phyloP scores from a whole-genome alignment of 768 basidiomycete genomes.

The Podaxis sp. region DNA sequence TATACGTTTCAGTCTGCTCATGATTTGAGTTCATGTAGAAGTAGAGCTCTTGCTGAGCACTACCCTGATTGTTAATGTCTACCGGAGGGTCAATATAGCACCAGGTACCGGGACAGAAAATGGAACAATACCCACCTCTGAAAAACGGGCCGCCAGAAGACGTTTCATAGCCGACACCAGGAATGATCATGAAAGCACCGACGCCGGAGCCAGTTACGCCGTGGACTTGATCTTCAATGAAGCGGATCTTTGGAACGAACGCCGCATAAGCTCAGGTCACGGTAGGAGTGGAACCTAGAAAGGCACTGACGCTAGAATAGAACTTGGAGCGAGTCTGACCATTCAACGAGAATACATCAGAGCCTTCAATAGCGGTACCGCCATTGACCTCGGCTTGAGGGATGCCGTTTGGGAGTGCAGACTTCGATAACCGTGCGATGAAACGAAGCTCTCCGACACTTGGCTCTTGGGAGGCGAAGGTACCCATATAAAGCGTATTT shows the following conservation, averaged over 20 bases:
- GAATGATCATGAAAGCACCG: conserved; percentile 46
- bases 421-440: conserved; percentile 45
- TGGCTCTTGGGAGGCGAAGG: conserved; percentile 46
- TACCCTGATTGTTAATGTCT: conserved; percentile 51
- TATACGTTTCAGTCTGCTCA: conserved; percentile 43
- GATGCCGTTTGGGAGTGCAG: conserved; percentile 39
- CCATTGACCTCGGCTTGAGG: conserved; percentile 39
- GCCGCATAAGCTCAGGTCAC: not conserved
- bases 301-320: conserved; percentile 39
- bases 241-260: conserved; percentile 35
- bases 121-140: conserved; percentile 30
- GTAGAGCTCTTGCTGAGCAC: conserved; percentile 47
- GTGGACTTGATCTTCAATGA: conserved; percentile 52
- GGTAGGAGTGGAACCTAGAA: not conserved
- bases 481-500: conserved; percentile 47
- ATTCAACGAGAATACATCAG: conserved; percentile 43
- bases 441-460: conserved; percentile 47
- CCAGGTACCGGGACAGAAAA: not conserved
- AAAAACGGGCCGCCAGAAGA: conserved; percentile 52
- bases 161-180: conserved; percentile 43
- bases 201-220: conserved; percentile 47
- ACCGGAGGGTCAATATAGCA: not conserved
- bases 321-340: conserved; percentile 51
- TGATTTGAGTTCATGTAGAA: conserved; percentile 50
- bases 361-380: conserved; percentile 45